phyloP scores from a whole-genome alignment of 306 rosid genomes.

The Comarum palustre region DNA sequence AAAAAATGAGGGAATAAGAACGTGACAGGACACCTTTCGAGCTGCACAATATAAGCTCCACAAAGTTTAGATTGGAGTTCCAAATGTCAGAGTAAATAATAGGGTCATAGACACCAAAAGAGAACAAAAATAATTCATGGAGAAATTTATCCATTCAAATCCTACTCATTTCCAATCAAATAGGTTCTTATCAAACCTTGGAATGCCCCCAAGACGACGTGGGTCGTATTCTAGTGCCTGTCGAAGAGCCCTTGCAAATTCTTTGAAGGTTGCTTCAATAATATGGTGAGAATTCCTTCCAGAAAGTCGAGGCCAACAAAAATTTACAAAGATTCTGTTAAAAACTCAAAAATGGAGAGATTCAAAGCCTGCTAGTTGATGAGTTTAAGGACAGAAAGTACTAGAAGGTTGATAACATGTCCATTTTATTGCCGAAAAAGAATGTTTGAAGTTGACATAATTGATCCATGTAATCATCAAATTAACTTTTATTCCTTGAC shows the following conservation, averaged over 20 bases:
- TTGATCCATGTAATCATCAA: background rate
- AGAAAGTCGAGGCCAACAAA: conserved; percentile 58
- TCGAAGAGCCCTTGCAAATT: conserved; percentile 93
- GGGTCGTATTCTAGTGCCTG: conserved; percentile 84
- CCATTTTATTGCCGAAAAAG: background rate
- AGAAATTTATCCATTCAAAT: background rate
- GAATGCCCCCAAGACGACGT: conserved; percentile 73
- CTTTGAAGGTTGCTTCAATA: conserved; percentile 94
- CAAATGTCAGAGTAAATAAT: background rate
- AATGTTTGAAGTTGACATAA: background rate
- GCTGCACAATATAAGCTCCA: conserved; percentile 43
- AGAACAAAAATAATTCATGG: background rate
- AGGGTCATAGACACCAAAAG: background rate
- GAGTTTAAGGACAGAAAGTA: background rate
- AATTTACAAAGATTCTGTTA: conserved; percentile 12
- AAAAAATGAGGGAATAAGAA: conserved; percentile 18
- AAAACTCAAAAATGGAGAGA: conserved; percentile 18
- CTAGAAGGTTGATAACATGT: background rate
- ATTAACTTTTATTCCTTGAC: background rate
- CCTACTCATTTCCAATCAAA: background rate
- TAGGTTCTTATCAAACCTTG: conserved; percentile 56
- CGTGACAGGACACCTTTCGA: conserved; percentile 91
- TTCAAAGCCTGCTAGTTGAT: background rate
- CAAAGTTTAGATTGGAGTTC: conserved; percentile 17
- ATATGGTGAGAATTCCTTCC: conserved; percentile 95